A percentile compares a stretch with the other conserved stretches of the same genome.
phyloP scores from a whole-genome alignment of 1,284 basidiomycete genomes.

The Malassezia restricta region DNA sequence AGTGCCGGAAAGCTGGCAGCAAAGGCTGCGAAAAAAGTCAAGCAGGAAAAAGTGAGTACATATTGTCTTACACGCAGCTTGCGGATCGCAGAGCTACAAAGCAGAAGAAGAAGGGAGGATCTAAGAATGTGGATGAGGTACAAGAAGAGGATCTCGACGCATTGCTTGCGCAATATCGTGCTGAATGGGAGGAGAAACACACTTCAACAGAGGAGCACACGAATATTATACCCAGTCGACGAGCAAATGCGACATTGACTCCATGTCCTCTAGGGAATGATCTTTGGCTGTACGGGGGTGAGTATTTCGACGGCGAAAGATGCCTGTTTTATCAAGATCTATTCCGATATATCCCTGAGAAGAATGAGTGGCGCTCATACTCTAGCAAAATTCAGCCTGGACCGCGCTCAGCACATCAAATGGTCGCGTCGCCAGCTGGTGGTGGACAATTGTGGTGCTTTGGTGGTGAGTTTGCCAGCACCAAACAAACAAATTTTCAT shows the following conservation, averaged over 20 bases:
- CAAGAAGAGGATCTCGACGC: conserved; percentile 44
- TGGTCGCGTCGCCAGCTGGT: conserved; percentile 32
- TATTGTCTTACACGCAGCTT: conserved; percentile 4
- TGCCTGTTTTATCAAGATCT: conserved; percentile 41
- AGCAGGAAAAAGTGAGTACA: conserved; percentile 31
- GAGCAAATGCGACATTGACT: conserved; percentile 43
- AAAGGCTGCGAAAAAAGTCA: conserved; percentile 43
- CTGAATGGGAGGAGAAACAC: conserved; percentile 40
- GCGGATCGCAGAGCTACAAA: conserved; percentile 36
- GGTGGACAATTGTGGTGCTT: conserved; percentile 46
- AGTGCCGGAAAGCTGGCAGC: conserved; percentile 36
- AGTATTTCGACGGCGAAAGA: conserved; percentile 44
- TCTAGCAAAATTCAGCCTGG: conserved; percentile 40
- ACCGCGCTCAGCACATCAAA: conserved; percentile 41
- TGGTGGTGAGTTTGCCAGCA: conserved; percentile 53
- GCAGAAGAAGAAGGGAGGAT: conserved; percentile 27
- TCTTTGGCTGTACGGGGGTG: conserved; percentile 44
- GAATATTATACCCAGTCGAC: conserved; percentile 27
- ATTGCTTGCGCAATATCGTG: conserved; percentile 30
- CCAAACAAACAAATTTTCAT: conserved; percentile 75
- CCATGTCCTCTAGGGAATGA: conserved; percentile 42
- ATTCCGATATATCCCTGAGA: conserved; percentile 38
- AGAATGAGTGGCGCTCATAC: conserved; percentile 39
- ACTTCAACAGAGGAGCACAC: conserved; percentile 32
- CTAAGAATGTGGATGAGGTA: conserved; percentile 19